phyloP scores from a whole-genome alignment of 164 flowering plant genomes.

The Cinnamomum chago region DNA sequence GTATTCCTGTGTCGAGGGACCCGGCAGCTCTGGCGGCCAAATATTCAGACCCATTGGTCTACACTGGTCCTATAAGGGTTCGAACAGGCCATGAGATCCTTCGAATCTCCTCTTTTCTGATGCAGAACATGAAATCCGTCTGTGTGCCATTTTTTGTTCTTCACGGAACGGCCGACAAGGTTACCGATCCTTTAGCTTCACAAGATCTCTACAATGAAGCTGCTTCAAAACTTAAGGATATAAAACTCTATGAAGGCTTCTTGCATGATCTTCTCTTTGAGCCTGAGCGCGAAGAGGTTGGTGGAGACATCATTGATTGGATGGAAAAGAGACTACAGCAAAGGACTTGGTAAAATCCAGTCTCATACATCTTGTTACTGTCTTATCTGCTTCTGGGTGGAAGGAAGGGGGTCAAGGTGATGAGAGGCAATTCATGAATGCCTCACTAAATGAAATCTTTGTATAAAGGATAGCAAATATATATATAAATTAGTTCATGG shows the following conservation, averaged over 20 bases:
- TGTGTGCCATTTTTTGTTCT: constrained; percentile 92
- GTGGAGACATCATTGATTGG: constrained; percentile 80
- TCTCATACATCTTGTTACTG: no score
- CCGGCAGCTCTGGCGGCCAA: constrained; percentile 86
- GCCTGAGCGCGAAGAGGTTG: constrained; percentile 87
- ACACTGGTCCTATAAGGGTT: constrained; percentile 93
- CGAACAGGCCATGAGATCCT: constrained; percentile 93
- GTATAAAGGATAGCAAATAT: no score
- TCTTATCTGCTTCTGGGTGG: no score
- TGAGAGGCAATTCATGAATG: no score
- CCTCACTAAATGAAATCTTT: no score
- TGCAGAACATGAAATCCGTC: constrained; percentile 68
- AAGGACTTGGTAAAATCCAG: no score
- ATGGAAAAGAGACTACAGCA: constrained; percentile 54
- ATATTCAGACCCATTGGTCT: constrained; percentile 92
- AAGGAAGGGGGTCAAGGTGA: no score
- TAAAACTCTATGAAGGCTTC: constrained; percentile 89
- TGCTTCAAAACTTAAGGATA: constrained; percentile 71
- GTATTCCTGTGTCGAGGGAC: constrained; percentile 93
- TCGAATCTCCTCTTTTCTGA: constrained; percentile 70
- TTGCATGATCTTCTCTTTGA: constrained; percentile 95
- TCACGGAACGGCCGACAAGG: constrained; percentile 89
- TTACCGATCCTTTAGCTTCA: constrained; percentile 92
- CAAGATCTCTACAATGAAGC: constrained; percentile 80
- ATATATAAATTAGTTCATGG: no score